Evolutionary conservation across 139 green algal genomes (phyloP).

Genomic region (Volvox africanus): DNA sequence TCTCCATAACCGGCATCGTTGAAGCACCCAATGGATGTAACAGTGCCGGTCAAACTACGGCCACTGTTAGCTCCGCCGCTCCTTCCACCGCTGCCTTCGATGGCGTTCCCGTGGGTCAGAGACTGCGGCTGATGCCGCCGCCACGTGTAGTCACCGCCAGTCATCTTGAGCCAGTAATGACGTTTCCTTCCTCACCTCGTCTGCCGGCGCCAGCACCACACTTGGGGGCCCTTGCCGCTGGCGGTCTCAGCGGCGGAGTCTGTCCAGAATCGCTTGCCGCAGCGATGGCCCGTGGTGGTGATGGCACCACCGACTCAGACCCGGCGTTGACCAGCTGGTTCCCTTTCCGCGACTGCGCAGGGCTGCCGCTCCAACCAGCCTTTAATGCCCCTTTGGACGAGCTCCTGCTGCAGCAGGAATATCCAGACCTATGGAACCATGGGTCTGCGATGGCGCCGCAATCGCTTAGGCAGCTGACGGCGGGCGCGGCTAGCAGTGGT

Average conservation of each 20-base stretch:
- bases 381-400: background rate
- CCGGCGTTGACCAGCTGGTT: conserved; percentile 14
- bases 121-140: conserved; percentile 1
- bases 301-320: background rate
- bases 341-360: conserved; percentile 23
- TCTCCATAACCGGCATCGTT: background rate
- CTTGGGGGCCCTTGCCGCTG: background rate
- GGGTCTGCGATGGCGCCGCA: background rate
- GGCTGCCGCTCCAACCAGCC: background rate
- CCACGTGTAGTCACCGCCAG: background rate
- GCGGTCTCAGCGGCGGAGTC: background rate
- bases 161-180: background rate
- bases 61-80: background rate
- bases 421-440: background rate
- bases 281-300: background rate
- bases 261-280: no score
- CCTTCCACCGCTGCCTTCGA: background rate
- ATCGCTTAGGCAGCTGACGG: background rate
- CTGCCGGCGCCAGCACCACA: no score
- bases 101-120: background rate
- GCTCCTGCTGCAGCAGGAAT: background rate
- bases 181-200: background rate
- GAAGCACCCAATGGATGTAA: no score
- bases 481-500: background rate
- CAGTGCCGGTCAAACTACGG: background rate